Conservation (phyloP, 768 basidiomycete species). For the Xanthoconium stramineum region DNA sequence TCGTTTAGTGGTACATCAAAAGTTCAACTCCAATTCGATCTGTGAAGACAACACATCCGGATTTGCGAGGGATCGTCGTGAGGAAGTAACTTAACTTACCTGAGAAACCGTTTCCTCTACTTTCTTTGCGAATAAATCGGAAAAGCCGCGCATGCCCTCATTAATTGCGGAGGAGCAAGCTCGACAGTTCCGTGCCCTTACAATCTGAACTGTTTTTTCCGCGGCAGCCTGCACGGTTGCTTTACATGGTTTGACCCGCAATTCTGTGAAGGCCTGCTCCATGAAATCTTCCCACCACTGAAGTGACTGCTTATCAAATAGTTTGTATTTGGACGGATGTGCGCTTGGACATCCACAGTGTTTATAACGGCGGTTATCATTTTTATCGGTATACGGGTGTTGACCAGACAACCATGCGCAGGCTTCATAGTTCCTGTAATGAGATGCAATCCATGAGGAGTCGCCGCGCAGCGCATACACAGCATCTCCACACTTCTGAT, state of each 20-base stretch:
- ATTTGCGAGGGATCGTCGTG: background rate
- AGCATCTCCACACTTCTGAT: slow-evolving; percentile 11
- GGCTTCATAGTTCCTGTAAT: slow-evolving; percentile 6
- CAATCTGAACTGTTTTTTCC: too few species aligned
- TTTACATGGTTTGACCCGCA: background rate
- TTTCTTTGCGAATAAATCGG: background rate
- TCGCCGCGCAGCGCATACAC: slow-evolving; percentile 1
- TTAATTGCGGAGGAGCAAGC: background rate
- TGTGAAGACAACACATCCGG: background rate
- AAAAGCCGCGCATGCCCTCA: background rate
- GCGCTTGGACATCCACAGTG: background rate
- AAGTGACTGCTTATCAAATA: background rate
- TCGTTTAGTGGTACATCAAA: too few species aligned
- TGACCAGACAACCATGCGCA: slow-evolving; percentile 9
- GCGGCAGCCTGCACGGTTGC: background rate
- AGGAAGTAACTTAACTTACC: background rate
- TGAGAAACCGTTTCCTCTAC: background rate
- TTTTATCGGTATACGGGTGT: fast-evolving
- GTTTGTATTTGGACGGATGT: background rate
- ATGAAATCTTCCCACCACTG: background rate
- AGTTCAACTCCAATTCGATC: background rate
- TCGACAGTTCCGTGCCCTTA: too few species aligned
- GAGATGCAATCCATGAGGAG: slow-evolving; percentile 11
- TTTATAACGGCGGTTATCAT: background rate
- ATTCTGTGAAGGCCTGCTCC: background rate